Evolutionary conservation across 139 green algal species (phyloP), one percentile per base, ranked within the genome.

Genomic region (Chlamydomonas sp.): DNA sequence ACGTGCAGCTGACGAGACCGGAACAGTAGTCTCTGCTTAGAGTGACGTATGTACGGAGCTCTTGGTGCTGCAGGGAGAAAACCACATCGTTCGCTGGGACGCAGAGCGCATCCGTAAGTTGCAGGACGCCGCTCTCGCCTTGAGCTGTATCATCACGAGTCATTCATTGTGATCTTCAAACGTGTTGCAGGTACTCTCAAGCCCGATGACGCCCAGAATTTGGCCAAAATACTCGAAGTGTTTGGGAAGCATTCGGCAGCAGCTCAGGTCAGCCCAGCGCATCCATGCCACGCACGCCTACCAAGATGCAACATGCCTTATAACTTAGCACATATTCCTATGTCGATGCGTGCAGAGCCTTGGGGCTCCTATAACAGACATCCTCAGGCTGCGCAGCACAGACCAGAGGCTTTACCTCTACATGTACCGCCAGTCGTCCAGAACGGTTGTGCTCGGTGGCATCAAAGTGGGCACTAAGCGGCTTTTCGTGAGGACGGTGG

Each of bases 391-490:
- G 31, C 79, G 79, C 1, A 86, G 62, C 63, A 93, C 90, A 9
- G 90, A 93, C 84, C 90, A 93, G 80, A 77, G 77, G 16, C 85
- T 93, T 17, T 91, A 88, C 85, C 80, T 92, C 66, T 73, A 86
- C 12, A 90, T 88, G 58, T 86, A 90, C 9, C 81, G 88, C 2
- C 77, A 90, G 12, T 79, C 87, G 4, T 62, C 81, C 64, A 92
- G 87, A 59, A 91, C 86, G 1, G 49, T 90, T 20, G 74, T 98
- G 1, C 74, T 95, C 63, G 95, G 95, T 12, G 92, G 94, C 31
- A 79, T 98, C 20, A 97, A 97, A 75, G 85, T 93, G 0, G 96
- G 95, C 14, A 87, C 17, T 17, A 97, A 98, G 88, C 90, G 91
- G 61, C 90, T 98, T 9, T 96, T 95, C 84, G 86, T 96, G 1